Evolutionary conservation across 371 early-diverging fungal genomes (phyloP).

Genomic region (Nematocida minor): DNA sequence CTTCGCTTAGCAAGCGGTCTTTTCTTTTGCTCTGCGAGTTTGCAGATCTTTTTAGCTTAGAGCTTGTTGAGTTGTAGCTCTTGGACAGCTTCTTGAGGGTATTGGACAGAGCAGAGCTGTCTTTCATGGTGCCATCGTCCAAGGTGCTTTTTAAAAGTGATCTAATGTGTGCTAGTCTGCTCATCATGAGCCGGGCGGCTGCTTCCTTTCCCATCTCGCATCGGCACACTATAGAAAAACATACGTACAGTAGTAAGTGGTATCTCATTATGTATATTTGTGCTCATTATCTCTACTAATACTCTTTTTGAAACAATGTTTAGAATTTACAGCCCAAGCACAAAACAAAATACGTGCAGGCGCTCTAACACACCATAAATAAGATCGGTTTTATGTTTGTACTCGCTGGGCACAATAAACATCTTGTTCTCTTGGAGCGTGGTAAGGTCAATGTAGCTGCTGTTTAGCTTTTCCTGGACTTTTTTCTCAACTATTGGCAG

Average conservation of each 20-base stretch:
- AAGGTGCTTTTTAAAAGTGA: neutral
- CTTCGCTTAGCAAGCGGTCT: neutral
- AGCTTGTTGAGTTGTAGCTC: neutral
- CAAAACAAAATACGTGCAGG: slow-evolving; percentile 33
- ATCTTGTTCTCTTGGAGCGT: neutral
- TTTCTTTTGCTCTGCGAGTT: neutral
- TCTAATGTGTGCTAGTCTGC: neutral
- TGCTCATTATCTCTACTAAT: slow-evolving; percentile 3
- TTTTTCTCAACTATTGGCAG: neutral
- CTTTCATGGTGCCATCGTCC: neutral
- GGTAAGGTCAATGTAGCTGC: slow-evolving; percentile 1
- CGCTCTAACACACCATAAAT: neutral
- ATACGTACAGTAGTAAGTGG: neutral
- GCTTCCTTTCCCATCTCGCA: neutral
- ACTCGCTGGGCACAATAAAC: neutral
- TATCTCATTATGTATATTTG: slow-evolving; percentile 10
- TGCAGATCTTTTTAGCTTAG: neutral
- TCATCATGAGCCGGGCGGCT: neutral
- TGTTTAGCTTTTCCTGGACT: neutral
- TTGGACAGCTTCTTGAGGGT: neutral
- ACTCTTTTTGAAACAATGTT: slow-evolving; percentile 6
- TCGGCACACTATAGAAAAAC: neutral
- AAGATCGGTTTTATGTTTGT: slow-evolving; percentile 11
- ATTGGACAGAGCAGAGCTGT: neutral
- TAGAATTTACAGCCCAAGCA: slow-evolving; percentile 3